Evolutionary conservation across 2,329 filamentous ascomycete species (phyloP).

Genomic region (Colletotrichum liaoningense): DNA sequence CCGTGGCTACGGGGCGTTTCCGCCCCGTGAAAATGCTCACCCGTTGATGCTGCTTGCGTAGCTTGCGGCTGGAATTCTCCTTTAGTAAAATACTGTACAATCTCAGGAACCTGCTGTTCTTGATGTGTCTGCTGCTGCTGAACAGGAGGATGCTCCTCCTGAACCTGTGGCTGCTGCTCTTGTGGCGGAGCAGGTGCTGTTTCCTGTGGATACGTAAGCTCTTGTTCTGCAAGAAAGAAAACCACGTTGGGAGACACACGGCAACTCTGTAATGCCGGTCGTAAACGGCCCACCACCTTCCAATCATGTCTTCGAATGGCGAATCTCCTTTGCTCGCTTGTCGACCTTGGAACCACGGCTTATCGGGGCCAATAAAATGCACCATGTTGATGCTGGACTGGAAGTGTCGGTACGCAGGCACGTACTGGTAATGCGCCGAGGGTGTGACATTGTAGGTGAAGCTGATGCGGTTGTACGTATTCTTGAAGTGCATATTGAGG

Average conservation of each 20-base stretch:
- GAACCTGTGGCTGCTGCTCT: neutral
- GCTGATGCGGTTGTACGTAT: conserved; percentile 86
- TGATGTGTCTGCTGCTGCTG: conserved; percentile 12
- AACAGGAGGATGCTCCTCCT: neutral
- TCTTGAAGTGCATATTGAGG: conserved; percentile 92
- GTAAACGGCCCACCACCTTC: conserved; percentile 94
- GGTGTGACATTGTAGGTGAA: conserved; percentile 99
- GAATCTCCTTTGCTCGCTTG: conserved; percentile 63
- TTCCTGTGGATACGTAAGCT: conserved; percentile 19
- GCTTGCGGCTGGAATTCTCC: conserved; percentile 61
- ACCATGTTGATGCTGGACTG: conserved; percentile 89
- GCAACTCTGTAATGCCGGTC: conserved; percentile 81
- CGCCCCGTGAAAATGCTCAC: conserved; percentile 45
- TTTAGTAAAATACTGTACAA: conserved; percentile 65
- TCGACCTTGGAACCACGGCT: conserved; percentile 84
- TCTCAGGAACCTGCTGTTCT: conserved; percentile 41
- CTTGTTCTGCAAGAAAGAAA: neutral
- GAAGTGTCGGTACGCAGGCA: conserved; percentile 94
- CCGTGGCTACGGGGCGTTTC: conserved; percentile 40
- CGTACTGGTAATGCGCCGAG: conserved; percentile 96
- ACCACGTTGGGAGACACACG: conserved; percentile 50
- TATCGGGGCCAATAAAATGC: conserved; percentile 92
- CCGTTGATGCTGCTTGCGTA: conserved; percentile 40
- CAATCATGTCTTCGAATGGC: conserved; percentile 85
- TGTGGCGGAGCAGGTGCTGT: neutral